These are phyloP conservation scores for Cornus florida DNA, from an alignment of 148 eudicot genomes.

Conservation along the genomic window DNA sequence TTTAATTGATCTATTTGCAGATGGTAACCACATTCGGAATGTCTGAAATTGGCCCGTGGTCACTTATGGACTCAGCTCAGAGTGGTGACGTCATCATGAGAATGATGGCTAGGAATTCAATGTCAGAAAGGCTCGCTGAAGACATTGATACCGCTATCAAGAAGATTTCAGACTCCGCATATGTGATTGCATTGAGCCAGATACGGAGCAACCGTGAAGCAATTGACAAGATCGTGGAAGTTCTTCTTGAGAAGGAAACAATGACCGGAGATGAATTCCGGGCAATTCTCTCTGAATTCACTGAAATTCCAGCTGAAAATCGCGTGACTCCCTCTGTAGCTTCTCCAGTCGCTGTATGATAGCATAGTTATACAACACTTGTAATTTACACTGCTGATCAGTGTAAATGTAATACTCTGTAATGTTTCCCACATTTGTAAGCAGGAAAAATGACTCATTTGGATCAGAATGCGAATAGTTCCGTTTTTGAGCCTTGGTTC, in stretches of 20 bases:
- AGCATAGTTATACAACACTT: not conserved
- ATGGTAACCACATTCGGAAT: constrained; percentile 95
- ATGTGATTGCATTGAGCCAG: constrained; percentile 81
- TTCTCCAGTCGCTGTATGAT: constrained; percentile 64
- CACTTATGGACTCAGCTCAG: constrained; percentile 88
- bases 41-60: constrained; percentile 99
- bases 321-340: constrained; percentile 51
- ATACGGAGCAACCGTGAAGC: constrained; percentile 93
- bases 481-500: not conserved
- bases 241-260: constrained; percentile 90
- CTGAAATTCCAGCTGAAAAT: constrained; percentile 84
- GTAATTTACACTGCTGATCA: not conserved
- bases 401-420: not conserved
- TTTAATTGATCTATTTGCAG: constrained; percentile 30
- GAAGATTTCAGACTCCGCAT: constrained; percentile 77
- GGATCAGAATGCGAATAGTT: not conserved
- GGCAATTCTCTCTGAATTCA: constrained; percentile 81
- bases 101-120: constrained; percentile 99
- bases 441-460: too few species aligned
- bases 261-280: constrained; percentile 94
- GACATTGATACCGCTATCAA: constrained; percentile 89
- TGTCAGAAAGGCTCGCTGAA: constrained; percentile 97
- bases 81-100: constrained; percentile 90
- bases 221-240: constrained; percentile 92
- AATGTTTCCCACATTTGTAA: not conserved